Base-by-base conservation (phyloP, 176 grass and related monocot genomes). In the Alopecurus myosuroides region DNA sequence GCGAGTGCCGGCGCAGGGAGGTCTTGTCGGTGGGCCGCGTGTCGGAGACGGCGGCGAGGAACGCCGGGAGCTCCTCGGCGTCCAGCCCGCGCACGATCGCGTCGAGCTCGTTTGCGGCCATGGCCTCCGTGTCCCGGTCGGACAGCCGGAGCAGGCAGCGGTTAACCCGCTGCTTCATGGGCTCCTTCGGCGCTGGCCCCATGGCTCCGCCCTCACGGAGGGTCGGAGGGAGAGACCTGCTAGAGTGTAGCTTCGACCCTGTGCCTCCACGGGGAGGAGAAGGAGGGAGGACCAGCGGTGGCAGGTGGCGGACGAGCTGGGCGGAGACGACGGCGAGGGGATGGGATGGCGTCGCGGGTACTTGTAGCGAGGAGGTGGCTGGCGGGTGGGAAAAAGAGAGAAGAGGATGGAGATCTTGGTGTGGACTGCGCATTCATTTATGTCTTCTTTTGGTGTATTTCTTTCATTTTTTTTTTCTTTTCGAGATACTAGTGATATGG, bases 121-220 rank as follows among this genome's bases (percentile, higher is more conserved):
- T 99, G 49, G 97, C 97, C 84, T 99, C 97, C 34, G 97, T 99
- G 89, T 99, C 97, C 11, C 97, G 77, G 81, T 99, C 97, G 40
- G 93, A 76, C 5, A 99, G 91, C 17, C 91, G 91, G 31, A 76
- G 89, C 86, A 99, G 86, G 88, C 85, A 96, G 29, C 88, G 91
- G 97, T 96, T 99, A 62, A 96, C 97, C 19, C 91, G 89, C 93
- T 99, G 93, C 71, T 93, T 88, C 87, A 95, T 85, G 15, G 74
- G 77, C 85, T 93, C 78, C 80, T 80, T 74, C 62, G 77, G 67
- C 51, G 80, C 62, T 4, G 87, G 74, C 42, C 80, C 80, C 83
- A 89, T 92, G 60, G 15, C 45, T 33, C 34, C 48, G 86, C 41
- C n/a, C n/a, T n/a, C n/a, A n/a, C n/a, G n/a, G n/a, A n/a, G n/a